phyloP scores from a whole-genome alignment of 208 protist genomes.

The Leishmania amazonensis region DNA sequence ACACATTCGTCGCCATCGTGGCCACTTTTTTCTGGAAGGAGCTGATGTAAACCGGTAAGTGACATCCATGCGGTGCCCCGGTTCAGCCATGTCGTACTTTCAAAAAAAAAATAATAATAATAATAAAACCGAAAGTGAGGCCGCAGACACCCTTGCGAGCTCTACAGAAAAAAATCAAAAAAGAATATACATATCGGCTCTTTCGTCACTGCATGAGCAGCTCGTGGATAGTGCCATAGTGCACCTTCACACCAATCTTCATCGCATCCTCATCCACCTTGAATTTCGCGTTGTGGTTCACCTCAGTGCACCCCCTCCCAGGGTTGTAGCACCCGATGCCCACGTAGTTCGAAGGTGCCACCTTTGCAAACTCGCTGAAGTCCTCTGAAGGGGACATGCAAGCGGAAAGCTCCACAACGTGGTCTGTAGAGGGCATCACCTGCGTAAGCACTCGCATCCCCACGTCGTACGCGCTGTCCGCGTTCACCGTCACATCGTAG shows the following conservation, averaged over 20 bases:
- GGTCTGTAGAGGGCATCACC: slow-evolving; percentile 26
- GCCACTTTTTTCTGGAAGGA: not conserved
- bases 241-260: slow-evolving; percentile 48
- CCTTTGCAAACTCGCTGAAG: slow-evolving; percentile 44
- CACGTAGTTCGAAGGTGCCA: slow-evolving; percentile 45
- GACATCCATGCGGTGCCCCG: not conserved
- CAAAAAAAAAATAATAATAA: too few relatives aligned
- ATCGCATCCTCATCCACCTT: slow-evolving; percentile 56
- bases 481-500: slow-evolving; percentile 55
- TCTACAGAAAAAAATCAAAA: too few relatives aligned
- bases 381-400: slow-evolving; percentile 47
- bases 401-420: slow-evolving; percentile 30
- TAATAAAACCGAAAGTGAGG: not conserved
- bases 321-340: slow-evolving; percentile 48
- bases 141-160: not conserved
- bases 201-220: slow-evolving; percentile 11
- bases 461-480: slow-evolving; percentile 36
- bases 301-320: slow-evolving; percentile 24
- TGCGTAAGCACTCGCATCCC: slow-evolving; percentile 37
- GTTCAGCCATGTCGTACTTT: not conserved
- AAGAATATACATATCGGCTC: not conserved
- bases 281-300: slow-evolving; percentile 58
- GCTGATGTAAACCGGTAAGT: not conserved
- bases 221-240: slow-evolving; percentile 22
- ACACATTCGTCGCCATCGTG: not conserved